Base-by-base conservation (phyloP, 176 grass and related monocot species). In the Oryza meyeriana region DNA sequence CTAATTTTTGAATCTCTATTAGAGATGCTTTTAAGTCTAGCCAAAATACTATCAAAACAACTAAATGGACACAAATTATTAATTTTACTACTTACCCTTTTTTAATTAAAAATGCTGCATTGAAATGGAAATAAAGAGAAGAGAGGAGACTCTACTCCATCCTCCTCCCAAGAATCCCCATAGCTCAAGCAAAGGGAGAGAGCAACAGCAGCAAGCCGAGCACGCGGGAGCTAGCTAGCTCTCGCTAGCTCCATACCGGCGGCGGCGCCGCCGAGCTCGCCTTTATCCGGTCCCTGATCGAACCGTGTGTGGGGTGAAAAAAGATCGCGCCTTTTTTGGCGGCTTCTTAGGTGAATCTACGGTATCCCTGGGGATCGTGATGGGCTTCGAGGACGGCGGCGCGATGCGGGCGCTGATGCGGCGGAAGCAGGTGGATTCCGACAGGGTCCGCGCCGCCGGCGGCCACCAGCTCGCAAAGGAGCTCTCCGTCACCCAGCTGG, bases 381-480 rank as follows among this genome's bases (percentile, higher is more conserved):
- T 65, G 55, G 84, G 76, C 12, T 38, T 16, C 30, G 65, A 76
- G 66, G 69, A 40, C 0, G 64, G 13, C 4, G 42, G 72, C 38
- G 86, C 84, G 30, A 44, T 91, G 24, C 62, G 84, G 63, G 75
- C 66, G 61, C 83, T 98, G 82, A 59, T 93, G 85, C 87, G 95
- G 80, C 84, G 95, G 77, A 98, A 98, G 71, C 95, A 98, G 88
- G 95, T 98, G 33, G 95, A 98, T 82, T 95, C 95, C 6, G 84
- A 98, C 48, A 84, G 95, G 34, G 66, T 47, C 36, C 82, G 75
- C 52, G 84, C 90, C 45, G 86, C 48, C 39, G 92, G 79, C 14
- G 72, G 79, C 22, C 81, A 81, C 69, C 83, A 91, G 90, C 95
- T 98, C 76, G 88, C 88, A 40, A 98, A 93, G 90, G 88, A 84